phyloP scores from a whole-genome alignment of 1,284 basidiomycete genomes.

The Pseudozyma hubeiensis region DNA sequence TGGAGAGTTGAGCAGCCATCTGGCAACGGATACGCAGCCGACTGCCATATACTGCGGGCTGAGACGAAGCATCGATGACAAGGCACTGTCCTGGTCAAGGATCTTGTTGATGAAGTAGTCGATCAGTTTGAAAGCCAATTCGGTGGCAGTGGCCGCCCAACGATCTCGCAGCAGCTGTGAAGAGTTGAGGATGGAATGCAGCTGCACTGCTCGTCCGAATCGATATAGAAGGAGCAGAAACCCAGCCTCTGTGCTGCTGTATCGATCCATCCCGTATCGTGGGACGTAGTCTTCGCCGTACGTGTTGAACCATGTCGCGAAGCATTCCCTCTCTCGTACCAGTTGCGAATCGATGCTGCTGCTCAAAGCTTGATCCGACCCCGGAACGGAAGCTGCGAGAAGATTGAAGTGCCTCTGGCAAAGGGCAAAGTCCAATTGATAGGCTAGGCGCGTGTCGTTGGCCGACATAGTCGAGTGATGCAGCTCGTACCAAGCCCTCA shows the following conservation, averaged over 20 bases:
- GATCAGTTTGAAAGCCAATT: constrained; percentile 28
- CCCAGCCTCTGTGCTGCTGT: constrained; percentile 25
- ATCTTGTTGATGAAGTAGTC: constrained; percentile 24
- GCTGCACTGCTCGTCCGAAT: constrained; percentile 19
- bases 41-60: constrained; percentile 37
- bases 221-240: constrained; percentile 18
- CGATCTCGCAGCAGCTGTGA: constrained; percentile 8
- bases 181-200: background rate
- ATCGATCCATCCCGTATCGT: constrained; percentile 29
- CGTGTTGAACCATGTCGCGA: constrained; percentile 27
- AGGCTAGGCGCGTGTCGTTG: constrained; percentile 33
- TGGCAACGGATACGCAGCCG: constrained; percentile 19
- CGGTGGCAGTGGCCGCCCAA: constrained; percentile 17
- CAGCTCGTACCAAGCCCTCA: constrained; percentile 28
- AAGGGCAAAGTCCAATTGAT: constrained; percentile 35
- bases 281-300: constrained; percentile 31
- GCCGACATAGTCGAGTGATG: constrained; percentile 22
- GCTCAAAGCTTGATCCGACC: constrained; percentile 7
- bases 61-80: constrained; percentile 27
- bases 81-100: constrained; percentile 21
- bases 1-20: constrained; percentile 20
- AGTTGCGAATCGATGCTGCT: constrained; percentile 11
- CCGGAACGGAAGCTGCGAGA: constrained; percentile 1
- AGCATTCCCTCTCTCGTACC: constrained; percentile 16
- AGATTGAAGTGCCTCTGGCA: constrained; percentile 22